These are phyloP conservation scores for Endocarpon pusillum DNA, from an alignment of 495 filamentous ascomycete genomes.

Conservation along the genomic window DNA sequence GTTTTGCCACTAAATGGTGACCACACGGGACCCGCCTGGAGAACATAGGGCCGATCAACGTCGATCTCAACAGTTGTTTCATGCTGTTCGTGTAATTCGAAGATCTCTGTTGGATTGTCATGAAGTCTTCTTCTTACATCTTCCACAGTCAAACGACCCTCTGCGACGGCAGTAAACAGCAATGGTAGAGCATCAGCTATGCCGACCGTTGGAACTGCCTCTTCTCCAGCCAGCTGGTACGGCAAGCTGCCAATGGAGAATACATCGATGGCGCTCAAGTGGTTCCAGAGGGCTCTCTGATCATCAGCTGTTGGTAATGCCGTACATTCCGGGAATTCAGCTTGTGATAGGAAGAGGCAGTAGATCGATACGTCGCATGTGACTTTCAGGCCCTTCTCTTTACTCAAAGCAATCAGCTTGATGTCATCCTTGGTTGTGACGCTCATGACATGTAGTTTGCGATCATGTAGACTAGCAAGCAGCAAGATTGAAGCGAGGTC, in stretches of 20 bases:
- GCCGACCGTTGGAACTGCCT: constrained; percentile 41
- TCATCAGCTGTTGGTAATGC: constrained; percentile 53
- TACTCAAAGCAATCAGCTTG: constrained; percentile 59
- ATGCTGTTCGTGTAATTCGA: constrained; percentile 70
- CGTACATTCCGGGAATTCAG: constrained; percentile 54
- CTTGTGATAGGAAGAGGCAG: constrained; percentile 59
- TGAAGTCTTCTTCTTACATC: constrained; percentile 56
- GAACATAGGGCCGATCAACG: constrained; percentile 46
- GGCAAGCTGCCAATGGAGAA: constrained; percentile 75
- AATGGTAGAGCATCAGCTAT: constrained; percentile 64
- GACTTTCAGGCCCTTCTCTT: constrained; percentile 67
- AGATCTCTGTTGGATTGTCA: constrained; percentile 71
- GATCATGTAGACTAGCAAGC: constrained; percentile 64
- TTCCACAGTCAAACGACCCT: constrained; percentile 57
- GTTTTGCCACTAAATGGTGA: constrained; percentile 59
- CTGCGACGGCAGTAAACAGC: constrained; percentile 59
- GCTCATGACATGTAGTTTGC: constrained; percentile 70
- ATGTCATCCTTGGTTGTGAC: constrained; percentile 75
- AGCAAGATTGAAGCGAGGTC: constrained; percentile 68
- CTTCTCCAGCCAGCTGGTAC: constrained; percentile 54
- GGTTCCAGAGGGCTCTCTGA: constrained; percentile 64
- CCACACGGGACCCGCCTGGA: constrained; percentile 39
- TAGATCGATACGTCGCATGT: constrained; percentile 76
- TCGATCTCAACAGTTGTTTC: constrained; percentile 62
- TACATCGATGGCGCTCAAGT: constrained; percentile 60